phyloP scores from a whole-genome alignment of 805 yeast genomes.

The Candida quercuum region DNA sequence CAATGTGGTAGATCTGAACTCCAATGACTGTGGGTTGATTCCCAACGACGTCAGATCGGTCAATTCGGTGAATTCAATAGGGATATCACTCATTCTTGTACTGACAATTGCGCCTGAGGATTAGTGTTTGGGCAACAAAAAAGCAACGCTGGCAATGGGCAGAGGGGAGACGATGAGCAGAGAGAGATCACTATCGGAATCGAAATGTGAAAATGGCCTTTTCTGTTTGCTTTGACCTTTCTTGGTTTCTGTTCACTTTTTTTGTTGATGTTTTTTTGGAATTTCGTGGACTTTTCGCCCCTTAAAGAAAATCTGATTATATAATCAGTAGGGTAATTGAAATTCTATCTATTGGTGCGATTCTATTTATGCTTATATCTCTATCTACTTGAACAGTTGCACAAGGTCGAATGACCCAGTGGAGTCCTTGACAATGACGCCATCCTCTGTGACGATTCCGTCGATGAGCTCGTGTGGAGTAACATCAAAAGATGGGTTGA shows the following conservation, averaged over 20 bases:
- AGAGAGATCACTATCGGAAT: neutral
- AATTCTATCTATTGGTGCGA: neutral
- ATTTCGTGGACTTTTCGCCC: slow-evolving; percentile 7
- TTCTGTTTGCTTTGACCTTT: too few species aligned
- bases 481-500: slow-evolving; percentile 97
- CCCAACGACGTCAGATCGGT: slow-evolving; percentile 84
- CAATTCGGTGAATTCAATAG: slow-evolving; percentile 95
- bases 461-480: slow-evolving; percentile 82
- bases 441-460: slow-evolving; percentile 83
- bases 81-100: slow-evolving; percentile 57
- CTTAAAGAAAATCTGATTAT: neutral
- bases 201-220: too few species aligned
- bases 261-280: neutral
- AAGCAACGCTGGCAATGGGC: neutral
- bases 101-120: slow-evolving; percentile 2
- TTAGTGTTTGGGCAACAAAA: neutral
- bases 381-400: slow-evolving; percentile 8
- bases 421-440: slow-evolving; percentile 44
- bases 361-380: neutral
- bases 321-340: neutral
- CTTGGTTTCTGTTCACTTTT: neutral
- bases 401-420: slow-evolving; percentile 47
- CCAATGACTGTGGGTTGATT: slow-evolving; percentile 77
- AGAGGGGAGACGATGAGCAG: neutral
- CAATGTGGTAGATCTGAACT: slow-evolving; percentile 89